Evolutionary conservation across 805 yeast genomes (phyloP).

Genomic region (Henningerozyma blattae): DNA sequence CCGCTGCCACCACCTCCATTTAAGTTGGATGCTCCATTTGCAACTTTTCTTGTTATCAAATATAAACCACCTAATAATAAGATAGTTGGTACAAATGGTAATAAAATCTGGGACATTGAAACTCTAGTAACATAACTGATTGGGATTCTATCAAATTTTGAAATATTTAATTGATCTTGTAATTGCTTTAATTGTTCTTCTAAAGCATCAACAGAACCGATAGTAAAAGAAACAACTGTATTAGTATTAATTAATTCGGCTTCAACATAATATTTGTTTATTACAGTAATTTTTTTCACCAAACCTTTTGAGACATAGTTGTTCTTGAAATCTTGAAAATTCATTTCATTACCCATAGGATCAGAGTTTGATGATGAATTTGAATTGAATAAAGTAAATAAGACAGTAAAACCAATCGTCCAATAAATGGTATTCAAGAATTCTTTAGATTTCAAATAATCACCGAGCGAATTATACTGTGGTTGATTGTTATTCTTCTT

Average conservation of each 20-base stretch:
- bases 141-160: constrained; percentile 63
- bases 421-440: constrained; percentile 28
- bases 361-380: constrained; percentile 10
- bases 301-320: constrained; percentile 65
- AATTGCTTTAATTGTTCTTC: constrained; percentile 70
- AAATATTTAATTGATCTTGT: constrained; percentile 59
- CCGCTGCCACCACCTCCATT: constrained; percentile 41
- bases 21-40: no score
- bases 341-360: constrained; percentile 22
- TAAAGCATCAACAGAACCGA: constrained; percentile 77
- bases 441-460: constrained; percentile 32
- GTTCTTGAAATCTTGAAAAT: constrained; percentile 80
- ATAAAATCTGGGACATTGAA: constrained; percentile 46
- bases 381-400: constrained; percentile 26
- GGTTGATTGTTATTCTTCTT: constrained; percentile 9
- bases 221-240: constrained; percentile 53
- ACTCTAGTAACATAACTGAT: constrained; percentile 62
- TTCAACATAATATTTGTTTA: constrained; percentile 61
- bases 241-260: constrained; percentile 42
- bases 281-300: constrained; percentile 61
- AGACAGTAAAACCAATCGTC: constrained; percentile 27
- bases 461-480: constrained; percentile 17
- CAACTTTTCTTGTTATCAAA: constrained; percentile 28
- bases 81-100: constrained; percentile 72
- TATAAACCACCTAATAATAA: constrained; percentile 66